Base-by-base conservation (phyloP, 495 filamentous ascomycete genomes). In the Aspergillus ostianus region DNA sequence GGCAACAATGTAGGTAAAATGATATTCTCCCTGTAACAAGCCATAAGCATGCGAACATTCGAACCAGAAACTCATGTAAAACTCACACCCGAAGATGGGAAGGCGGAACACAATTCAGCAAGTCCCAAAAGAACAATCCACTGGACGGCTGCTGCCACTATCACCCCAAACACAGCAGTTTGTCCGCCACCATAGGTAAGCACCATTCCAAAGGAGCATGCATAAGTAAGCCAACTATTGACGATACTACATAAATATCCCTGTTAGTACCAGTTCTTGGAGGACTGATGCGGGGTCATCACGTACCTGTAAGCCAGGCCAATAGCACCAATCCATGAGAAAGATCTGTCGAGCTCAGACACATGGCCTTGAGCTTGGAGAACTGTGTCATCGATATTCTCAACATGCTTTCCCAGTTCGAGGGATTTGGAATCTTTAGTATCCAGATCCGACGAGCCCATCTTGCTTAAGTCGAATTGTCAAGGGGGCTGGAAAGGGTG, bases 1-100 rank as follows among this genome's bases (percentile, higher is more conserved):
- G 0, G 70, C 66, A 21, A 75, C 41, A 21, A 75, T 68, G 59
- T 65, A 72, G 12, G 64, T 61, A 32, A 72, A 72, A 53, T 72
- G 70, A 47, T 72, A 72, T 62, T 68, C 63, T 7, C 70, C 70
- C 69, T 72, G 30, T 6, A 19, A 36, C 8, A 12, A 4, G 0
- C 19, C 12, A 17, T 32, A 6, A 12, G 30, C 23, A 26, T 26
- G 18, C 4, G 27, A 23, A 15, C 9, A 56, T 29, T 17, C 3
- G n/a, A 29, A 0, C 6, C 18, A 21, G 20, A 5, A 6, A 48
- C n/a, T 10, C 27, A 36, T 48, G 7, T 57, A 6, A 0, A 27
- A 41, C 63, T 53, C 51, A 72, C 67, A 2, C 65, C 70, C 23
- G 70, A 62, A 36, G 70, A 72, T 17, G 70, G 67, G 30, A 72